phyloP scores from a whole-genome alignment of 441 rosid genomes.

The Sinapis alba region DNA sequence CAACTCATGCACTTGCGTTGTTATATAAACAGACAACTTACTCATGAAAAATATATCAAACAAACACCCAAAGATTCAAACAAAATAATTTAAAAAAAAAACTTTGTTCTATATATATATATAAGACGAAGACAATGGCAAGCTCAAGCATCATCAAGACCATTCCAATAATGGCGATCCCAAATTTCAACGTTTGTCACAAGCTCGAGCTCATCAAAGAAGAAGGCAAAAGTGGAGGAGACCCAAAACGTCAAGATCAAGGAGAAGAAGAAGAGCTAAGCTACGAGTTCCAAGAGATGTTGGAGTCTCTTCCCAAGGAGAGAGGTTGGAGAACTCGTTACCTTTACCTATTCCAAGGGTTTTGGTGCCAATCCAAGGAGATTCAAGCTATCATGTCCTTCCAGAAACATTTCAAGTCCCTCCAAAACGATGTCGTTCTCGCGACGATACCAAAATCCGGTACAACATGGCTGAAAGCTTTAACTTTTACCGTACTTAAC shows the following conservation, averaged over 20 bases:
- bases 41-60: conserved; percentile 5
- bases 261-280: conserved; percentile 42
- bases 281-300: conserved; percentile 55
- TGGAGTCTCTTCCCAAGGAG: conserved; percentile 60
- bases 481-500: conserved; percentile 53
- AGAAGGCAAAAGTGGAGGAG: background rate
- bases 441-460: conserved; percentile 86
- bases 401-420: conserved; percentile 54
- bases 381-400: conserved; percentile 67
- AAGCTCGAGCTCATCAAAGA: conserved; percentile 32
- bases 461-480: conserved; percentile 86
- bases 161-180: conserved; percentile 30
- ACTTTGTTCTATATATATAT: too few species aligned
- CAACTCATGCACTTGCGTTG: conserved; percentile 32
- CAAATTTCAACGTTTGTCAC: conserved; percentile 24
- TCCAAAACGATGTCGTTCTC: conserved; percentile 51
- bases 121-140: conserved; percentile 30
- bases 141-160: conserved; percentile 31
- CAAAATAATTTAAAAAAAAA: background rate
- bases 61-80: conserved; percentile 3
- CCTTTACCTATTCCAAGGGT: conserved; percentile 62
- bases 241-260: conserved; percentile 8
- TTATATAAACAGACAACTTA: conserved; percentile 40
- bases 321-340: conserved; percentile 70
- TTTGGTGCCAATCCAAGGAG: conserved; percentile 78